These are phyloP conservation scores for Hyparrhenia diplandra DNA, from an alignment of 176 grass and related monocot genomes.

Conservation along the genomic window DNA sequence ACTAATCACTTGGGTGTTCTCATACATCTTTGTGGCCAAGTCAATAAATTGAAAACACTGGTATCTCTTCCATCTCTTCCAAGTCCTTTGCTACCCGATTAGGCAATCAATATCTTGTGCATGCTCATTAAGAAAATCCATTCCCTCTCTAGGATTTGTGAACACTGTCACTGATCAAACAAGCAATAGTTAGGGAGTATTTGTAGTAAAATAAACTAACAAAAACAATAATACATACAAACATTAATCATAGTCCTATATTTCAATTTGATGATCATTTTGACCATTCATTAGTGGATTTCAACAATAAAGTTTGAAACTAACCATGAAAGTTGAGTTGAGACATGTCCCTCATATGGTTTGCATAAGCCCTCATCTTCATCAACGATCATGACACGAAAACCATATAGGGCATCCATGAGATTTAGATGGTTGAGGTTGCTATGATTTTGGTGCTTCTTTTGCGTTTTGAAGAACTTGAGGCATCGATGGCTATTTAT, in stretches of 20 bases:
- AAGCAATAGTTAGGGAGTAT: neutral
- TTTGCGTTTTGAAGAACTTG: neutral
- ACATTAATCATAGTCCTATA: neutral
- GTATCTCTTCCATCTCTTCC: conserved; percentile 17
- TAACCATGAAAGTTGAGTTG: conserved; percentile 6
- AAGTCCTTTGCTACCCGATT: neutral
- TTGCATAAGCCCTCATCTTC: neutral
- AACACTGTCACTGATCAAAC: neutral
- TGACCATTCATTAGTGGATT: neutral
- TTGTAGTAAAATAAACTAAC: neutral
- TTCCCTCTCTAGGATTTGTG: neutral
- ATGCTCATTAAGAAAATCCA: neutral
- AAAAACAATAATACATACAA: neutral
- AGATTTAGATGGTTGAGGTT: neutral
- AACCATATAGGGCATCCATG: neutral
- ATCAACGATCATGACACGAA: conserved; percentile 9
- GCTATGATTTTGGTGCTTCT: neutral
- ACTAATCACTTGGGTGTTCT: conserved; percentile 24
- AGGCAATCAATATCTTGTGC: conserved; percentile 19
- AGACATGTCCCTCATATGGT: neutral
- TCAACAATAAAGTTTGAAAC: neutral
- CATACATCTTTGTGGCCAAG: neutral
- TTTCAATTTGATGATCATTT: neutral
- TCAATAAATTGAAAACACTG: conserved; percentile 15
- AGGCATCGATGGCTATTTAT: conserved; percentile 8